These are phyloP conservation scores for Fusarium xylarioides DNA, from an alignment of 2,329 filamentous ascomycete species.

Conservation along the genomic window DNA sequence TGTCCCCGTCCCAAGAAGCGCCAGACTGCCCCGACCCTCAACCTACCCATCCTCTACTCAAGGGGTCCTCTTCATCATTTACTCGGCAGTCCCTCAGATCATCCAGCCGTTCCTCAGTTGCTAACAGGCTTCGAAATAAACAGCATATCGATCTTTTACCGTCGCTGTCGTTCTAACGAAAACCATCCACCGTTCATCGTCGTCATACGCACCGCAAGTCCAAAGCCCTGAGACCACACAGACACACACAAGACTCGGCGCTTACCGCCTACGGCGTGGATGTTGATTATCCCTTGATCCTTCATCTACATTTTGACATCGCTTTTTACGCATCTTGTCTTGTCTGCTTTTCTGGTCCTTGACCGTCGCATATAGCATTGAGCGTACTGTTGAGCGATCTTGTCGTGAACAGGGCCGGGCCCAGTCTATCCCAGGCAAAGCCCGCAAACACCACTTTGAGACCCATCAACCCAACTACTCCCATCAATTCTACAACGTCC, in stretches of 20 bases:
- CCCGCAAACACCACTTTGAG: slow-evolving; percentile 45
- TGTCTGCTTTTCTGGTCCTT: slow-evolving; percentile 34
- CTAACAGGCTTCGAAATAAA: slow-evolving; percentile 33
- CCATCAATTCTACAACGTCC: slow-evolving; percentile 30
- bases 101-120: slow-evolving; percentile 20
- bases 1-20: slow-evolving; percentile 38
- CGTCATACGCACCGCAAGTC: slow-evolving; percentile 45
- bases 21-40: slow-evolving; percentile 33
- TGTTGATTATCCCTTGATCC: slow-evolving; percentile 43
- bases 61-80: slow-evolving; percentile 18
- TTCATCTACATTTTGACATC: slow-evolving; percentile 32
- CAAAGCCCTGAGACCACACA: slow-evolving; percentile 40
- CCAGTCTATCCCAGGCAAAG: slow-evolving; percentile 46
- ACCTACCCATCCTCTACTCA: slow-evolving; percentile 21
- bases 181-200: slow-evolving; percentile 36
- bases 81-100: slow-evolving; percentile 3
- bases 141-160: slow-evolving; percentile 13
- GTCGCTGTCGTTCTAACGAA: slow-evolving; percentile 33
- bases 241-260: slow-evolving; percentile 43
- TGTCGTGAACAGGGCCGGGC: slow-evolving; percentile 40
- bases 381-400: slow-evolving; percentile 42
- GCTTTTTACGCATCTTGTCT: slow-evolving; percentile 27
- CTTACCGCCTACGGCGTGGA: slow-evolving; percentile 47
- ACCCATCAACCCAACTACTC: slow-evolving; percentile 29
- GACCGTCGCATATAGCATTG: slow-evolving; percentile 40